A percentile compares a stretch with the other conserved stretches of the same genome.
Conservation (phyloP, 2,329 filamentous ascomycete genomes). For the Fusarium nanum region DNA sequence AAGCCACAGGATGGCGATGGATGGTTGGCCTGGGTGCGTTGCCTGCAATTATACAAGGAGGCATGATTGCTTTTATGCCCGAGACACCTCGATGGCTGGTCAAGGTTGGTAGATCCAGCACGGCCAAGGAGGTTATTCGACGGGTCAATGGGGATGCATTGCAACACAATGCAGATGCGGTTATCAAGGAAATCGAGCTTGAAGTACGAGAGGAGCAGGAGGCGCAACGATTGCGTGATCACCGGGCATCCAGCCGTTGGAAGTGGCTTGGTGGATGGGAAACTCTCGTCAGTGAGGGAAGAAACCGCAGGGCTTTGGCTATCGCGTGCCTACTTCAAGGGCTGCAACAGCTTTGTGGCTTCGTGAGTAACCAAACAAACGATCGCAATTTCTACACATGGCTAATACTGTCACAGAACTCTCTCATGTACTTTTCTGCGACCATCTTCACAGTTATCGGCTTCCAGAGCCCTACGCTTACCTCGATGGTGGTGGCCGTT, state of each 20-base stretch:
- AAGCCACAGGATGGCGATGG: constrained; percentile 80
- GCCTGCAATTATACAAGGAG: constrained; percentile 78
- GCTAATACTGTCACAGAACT: constrained; percentile 67
- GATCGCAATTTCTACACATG: not conserved
- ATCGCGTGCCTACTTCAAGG: constrained; percentile 91
- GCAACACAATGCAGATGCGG: constrained; percentile 63
- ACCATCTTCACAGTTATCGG: constrained; percentile 83
- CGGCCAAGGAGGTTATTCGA: constrained; percentile 73
- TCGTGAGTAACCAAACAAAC: constrained; percentile 62
- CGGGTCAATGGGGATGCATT: constrained; percentile 69
- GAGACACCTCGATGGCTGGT: constrained; percentile 93
- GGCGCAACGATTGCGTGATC: constrained; percentile 53
- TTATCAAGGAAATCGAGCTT: constrained; percentile 76
- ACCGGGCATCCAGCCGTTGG: constrained; percentile 45
- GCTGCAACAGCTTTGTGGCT: constrained; percentile 88
- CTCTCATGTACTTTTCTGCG: constrained; percentile 90
- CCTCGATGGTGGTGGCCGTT: constrained; percentile 81
- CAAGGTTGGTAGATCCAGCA: constrained; percentile 69
- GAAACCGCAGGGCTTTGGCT: constrained; percentile 78
- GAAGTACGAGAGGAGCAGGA: constrained; percentile 80
- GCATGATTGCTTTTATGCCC: constrained; percentile 78
- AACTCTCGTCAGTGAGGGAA: constrained; percentile 67
- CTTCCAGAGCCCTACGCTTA: constrained; percentile 82
- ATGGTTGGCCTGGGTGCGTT: constrained; percentile 88
- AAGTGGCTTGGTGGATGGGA: constrained; percentile 61